Base-by-base conservation (phyloP, 345 rosid genomes). In the Luvunga scandens region DNA sequence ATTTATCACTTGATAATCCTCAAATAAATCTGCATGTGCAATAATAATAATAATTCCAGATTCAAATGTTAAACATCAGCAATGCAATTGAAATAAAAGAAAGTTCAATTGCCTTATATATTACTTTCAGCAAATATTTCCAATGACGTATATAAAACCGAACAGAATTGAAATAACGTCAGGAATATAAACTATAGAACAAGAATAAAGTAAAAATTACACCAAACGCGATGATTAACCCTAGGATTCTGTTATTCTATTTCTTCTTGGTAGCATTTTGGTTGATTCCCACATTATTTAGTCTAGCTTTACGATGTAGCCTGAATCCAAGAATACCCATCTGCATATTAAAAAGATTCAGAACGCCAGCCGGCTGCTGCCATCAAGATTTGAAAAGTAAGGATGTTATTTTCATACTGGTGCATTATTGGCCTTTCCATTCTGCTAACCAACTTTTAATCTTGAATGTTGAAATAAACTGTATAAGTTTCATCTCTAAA, bases 401-500 rank as follows among this genome's bases (percentile, higher is more conserved):
- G 45, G 60, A 28, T 9, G 27, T 21, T 9, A 27, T 27, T 73
- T n/a, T 28, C 48, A 13, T 30, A 53, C 6, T 1, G 24, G 8
- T 66, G 34, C 12, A 69, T 48, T 22, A 16, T 19, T 16, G 38
- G 61, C 6, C 33, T 69, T 19, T 36, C 38, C 19, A 1, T 28
- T 50, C 57, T 1, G 57, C 48, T 21, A 42, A 13, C 31, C 22
- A 72, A 61, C 45, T 14, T n/a, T 82, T 80, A 90, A 65, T 66
- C 73, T 66, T 82, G 84, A 75, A 94, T 69, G 86, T 89, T 77
- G 88, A 94, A 96, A 82, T 96, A 92, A 79, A 87, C 88, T 61
- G 90, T 92, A 72, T 93, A 96, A 16, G 87, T 81, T 83, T 96
- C 99, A 83, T 96, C 99, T 75, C 86, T 87, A 28, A 89, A 85